phyloP scores from a whole-genome alignment of 495 filamentous ascomycete species.

The Neurospora tetrasperma region DNA sequence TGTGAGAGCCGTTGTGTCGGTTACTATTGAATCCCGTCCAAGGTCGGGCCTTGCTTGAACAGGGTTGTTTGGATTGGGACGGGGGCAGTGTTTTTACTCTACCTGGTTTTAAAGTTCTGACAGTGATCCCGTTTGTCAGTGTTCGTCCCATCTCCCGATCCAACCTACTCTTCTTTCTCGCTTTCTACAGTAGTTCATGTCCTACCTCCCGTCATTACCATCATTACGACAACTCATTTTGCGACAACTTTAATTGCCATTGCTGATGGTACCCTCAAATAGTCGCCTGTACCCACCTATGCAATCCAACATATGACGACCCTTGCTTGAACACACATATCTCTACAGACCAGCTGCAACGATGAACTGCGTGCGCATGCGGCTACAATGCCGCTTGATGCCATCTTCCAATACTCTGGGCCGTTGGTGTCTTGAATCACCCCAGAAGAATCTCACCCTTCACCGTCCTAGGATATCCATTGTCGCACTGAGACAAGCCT shows the following conservation, averaged over 20 bases:
- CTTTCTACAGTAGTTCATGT: neutral
- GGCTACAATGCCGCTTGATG: constrained; percentile 9
- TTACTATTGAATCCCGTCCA: too few relatives aligned
- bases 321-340: neutral
- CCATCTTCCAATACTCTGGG: neutral
- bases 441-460: neutral
- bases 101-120: too few relatives aligned
- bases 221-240: neutral
- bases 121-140: too few relatives aligned
- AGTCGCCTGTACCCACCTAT: neutral
- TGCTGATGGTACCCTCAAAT: neutral
- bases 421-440: neutral
- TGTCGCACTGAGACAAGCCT: neutral
- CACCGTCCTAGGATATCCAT: neutral
- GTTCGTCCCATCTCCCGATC: neutral
- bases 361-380: constrained; percentile 16
- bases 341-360: neutral
- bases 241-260: neutral
- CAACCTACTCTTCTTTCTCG: neutral
- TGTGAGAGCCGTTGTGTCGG: too few relatives aligned
- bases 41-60: too few relatives aligned
- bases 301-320: neutral
- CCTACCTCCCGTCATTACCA: neutral
- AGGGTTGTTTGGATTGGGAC: too few relatives aligned
- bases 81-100: too few relatives aligned